Percentiles rank a stretch among this genome's conserved stretches.
Conservation (phyloP, 805 yeast species). For the Yamadazyma olivae region DNA sequence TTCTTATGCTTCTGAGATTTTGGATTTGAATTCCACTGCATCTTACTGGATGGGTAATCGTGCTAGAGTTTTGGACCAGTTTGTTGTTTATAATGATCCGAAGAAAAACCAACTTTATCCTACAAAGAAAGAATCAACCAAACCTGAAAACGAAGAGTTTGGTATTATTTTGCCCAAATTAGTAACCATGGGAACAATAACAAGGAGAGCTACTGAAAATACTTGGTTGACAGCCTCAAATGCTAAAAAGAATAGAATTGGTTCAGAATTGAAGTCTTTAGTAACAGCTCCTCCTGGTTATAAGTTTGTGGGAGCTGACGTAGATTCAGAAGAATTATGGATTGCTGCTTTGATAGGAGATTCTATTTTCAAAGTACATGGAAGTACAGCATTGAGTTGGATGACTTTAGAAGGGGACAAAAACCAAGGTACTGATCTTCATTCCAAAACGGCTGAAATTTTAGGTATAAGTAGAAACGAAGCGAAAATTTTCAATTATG, state of each 20-base stretch:
- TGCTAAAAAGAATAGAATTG: slow-evolving; percentile 80
- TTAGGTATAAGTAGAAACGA: slow-evolving; percentile 86
- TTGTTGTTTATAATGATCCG: slow-evolving; percentile 60
- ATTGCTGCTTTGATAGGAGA: slow-evolving; percentile 95
- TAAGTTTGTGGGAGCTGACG: slow-evolving; percentile 96
- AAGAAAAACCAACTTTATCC: slow-evolving; percentile 22
- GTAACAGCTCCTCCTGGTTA: slow-evolving; percentile 86
- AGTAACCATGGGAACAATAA: slow-evolving; percentile 93
- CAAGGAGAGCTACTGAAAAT: slow-evolving; percentile 93
- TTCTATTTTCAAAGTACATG: slow-evolving; percentile 83
- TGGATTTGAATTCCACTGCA: slow-evolving; percentile 72
- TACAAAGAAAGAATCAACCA: slow-evolving; percentile 18
- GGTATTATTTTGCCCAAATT: slow-evolving; percentile 84
- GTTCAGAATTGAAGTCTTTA: slow-evolving; percentile 89
- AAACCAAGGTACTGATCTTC: slow-evolving; percentile 87
- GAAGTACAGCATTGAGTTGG: slow-evolving; percentile 98
- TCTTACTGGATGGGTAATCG: slow-evolving; percentile 94
- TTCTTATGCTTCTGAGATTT: slow-evolving; percentile 70
- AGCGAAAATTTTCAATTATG: slow-evolving; percentile 94
- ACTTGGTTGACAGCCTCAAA: slow-evolving; percentile 98
- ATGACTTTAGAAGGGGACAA: slow-evolving; percentile 98
- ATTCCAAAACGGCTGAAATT: slow-evolving; percentile 88
- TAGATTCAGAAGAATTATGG: slow-evolving; percentile 98
- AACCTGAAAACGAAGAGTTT: slow-evolving; percentile 26
- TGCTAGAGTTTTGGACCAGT: slow-evolving; percentile 78